Base-by-base conservation (phyloP, 306 rosid genomes). In the Pyrus pyrifolia region DNA sequence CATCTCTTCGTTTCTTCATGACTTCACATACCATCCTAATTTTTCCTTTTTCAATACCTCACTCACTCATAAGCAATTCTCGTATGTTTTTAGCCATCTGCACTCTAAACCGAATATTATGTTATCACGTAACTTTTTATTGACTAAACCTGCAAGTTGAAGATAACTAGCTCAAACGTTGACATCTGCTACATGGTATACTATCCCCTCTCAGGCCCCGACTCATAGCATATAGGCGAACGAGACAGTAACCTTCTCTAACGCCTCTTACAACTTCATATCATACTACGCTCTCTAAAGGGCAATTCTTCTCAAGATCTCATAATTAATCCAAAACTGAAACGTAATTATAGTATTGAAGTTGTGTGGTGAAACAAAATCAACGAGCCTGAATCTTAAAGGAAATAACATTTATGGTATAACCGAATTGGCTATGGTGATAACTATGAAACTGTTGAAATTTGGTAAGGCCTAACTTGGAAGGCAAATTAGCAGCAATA, bases 11-110 rank as follows among this genome's bases (percentile, higher is more conserved):
- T 79, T 35, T 61, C 17, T 22, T 25, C 78, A 55, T 84, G 57
- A 68, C 88, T 84, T 87, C 67, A 64, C 61, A 59, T 81, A 81
- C 79, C 87, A 72, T 64, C 70, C 82, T 83, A 78, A 57, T 17
- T 58, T 49, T 49, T 57, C 14, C 3, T n/a, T 57, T 84, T 80
- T 80, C 92, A 87, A 90, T 86, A 66, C 86, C 86, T 79, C 84
- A 86, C 85, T 87, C 89, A 83, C 81, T 85, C 86, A 85, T 53
- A 33, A 60, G 13, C 4, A 10, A 8, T 8, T 57, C 0, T 1
- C 0, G 2, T 10, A 57, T 5, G 3, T 10, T 21, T 57, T 57
- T 10, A 57, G 1, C 12, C 2, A 8, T n/a, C 6, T 1, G 25
- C 14, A 21, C 5, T 57, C 27, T 58, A 58, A 58, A n/a, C 0